Base-by-base conservation (phyloP, 306 rosid species). In the Cicer bijugum region DNA sequence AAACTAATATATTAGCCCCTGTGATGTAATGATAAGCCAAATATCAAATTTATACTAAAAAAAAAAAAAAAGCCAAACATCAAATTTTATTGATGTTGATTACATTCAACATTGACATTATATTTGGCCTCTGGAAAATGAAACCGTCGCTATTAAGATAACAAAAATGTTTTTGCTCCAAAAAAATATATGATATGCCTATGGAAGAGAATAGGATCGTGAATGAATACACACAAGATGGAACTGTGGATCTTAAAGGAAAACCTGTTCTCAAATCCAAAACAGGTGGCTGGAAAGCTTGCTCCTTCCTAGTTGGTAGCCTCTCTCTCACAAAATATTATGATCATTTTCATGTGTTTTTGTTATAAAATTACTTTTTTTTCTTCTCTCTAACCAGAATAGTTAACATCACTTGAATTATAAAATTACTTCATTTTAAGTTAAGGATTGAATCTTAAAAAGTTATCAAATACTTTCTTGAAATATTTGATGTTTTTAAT, bases 201-300 rank as follows among this genome's bases (percentile, higher is more conserved):
- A 78, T 33, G 35, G 90, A 89, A 83, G 88, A 80, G 40, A 87
- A 75, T 0, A 55, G 68, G 39, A 16, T 48, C 0, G 19, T 72
- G 0, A 50, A 5, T 7, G 81, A 77, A 20, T 88, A 84, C 71
- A 90, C 96, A 14, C 71, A 90, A 82, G 97, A 92, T 52, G 96
- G 97, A 16, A 92, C 87, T 0, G 90, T 92, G 48, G 86, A 90
- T 87, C 97, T 92, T 35, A 84, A 80, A 44, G 96, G 91, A 35
- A 92, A 84, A 43, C 94, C 89, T 1, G 78, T 85, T 71, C 87
- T 78, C 65, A 79, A 87, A 60, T 85, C 93, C 82, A 86, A 81
- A 50, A 63, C 74, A 1, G 97, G 97, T 48, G 83, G 93, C 43
- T 89, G 96, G 93, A 88, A 72, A 28, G 97, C 97, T 51, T 92